Conservation (phyloP, 805 yeast species). For the Monosporozyma servazzii region DNA sequence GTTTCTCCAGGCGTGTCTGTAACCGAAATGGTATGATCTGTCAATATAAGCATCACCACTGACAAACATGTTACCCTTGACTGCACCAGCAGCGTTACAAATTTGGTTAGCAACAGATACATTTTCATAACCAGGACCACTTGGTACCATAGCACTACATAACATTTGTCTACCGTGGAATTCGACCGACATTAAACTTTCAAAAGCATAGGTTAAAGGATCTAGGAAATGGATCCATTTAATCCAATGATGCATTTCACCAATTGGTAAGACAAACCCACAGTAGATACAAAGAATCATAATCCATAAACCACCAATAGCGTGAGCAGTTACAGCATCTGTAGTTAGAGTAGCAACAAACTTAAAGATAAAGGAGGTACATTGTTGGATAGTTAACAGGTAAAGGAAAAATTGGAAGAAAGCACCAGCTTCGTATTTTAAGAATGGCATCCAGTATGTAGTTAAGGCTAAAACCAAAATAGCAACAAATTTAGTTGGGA, state of each 20-base stretch:
- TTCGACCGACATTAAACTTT: constrained; percentile 48
- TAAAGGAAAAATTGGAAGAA: constrained; percentile 44
- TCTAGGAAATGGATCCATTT: constrained; percentile 46
- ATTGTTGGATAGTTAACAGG: constrained; percentile 38
- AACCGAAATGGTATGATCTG: constrained; percentile 33
- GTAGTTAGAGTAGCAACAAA: constrained; percentile 44
- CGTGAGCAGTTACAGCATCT: constrained; percentile 48
- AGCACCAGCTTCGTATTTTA: constrained; percentile 45
- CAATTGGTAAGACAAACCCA: constrained; percentile 40
- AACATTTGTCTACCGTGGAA: constrained; percentile 44
- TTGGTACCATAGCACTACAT: constrained; percentile 44
- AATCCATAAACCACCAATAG: constrained; percentile 45
- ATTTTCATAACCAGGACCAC: constrained; percentile 45
- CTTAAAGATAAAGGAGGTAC: constrained; percentile 46
- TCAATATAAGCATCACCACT: constrained; percentile 43
- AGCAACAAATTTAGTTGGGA: constrained; percentile 48
- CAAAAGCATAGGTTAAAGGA: constrained; percentile 43
- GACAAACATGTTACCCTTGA: constrained; percentile 36
- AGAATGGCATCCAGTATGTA: constrained; percentile 45
- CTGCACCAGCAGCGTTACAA: constrained; percentile 47
- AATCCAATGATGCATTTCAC: constrained; percentile 52
- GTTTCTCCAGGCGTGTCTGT: constrained; percentile 50
- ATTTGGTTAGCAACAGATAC: constrained; percentile 34
- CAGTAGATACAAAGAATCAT: constrained; percentile 51
- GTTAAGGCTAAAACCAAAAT: constrained; percentile 39